phyloP scores from a whole-genome alignment of 495 filamentous ascomycete genomes.

The Talaromyces thailandensis region DNA sequence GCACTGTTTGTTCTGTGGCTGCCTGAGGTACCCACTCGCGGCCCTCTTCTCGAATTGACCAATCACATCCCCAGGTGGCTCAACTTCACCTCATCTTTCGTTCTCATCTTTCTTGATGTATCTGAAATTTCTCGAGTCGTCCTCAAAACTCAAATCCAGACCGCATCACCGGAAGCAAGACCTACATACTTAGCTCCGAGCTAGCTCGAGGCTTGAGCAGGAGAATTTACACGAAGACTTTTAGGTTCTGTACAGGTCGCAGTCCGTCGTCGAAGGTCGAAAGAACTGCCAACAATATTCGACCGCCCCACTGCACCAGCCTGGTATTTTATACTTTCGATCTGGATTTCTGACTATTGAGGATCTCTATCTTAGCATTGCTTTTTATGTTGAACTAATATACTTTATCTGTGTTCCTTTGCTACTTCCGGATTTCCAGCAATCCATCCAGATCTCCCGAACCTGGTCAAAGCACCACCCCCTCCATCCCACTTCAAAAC shows the following conservation, averaged over 20 bases:
- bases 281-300: background rate
- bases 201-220: slow-evolving; percentile 1
- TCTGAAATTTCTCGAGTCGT: background rate
- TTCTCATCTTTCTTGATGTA: background rate
- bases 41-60: background rate
- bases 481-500: background rate
- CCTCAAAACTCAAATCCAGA: background rate
- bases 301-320: background rate
- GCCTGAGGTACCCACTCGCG: background rate
- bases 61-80: background rate
- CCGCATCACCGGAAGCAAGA: background rate
- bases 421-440: background rate
- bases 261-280: background rate
- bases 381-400: background rate
- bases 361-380: background rate
- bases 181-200: background rate
- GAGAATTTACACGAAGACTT: background rate
- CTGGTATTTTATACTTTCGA: background rate
- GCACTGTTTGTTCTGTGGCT: slow-evolving; percentile 19
- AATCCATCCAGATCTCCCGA: background rate
- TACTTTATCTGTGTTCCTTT: background rate
- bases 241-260: background rate
- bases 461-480: background rate
- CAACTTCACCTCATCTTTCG: background rate
- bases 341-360: background rate